Evolutionary conservation across 176 grass and related monocot species (phyloP), one percentile per base, ranked within the genome.

Genomic region (Dendrocalamus sinicus): DNA sequence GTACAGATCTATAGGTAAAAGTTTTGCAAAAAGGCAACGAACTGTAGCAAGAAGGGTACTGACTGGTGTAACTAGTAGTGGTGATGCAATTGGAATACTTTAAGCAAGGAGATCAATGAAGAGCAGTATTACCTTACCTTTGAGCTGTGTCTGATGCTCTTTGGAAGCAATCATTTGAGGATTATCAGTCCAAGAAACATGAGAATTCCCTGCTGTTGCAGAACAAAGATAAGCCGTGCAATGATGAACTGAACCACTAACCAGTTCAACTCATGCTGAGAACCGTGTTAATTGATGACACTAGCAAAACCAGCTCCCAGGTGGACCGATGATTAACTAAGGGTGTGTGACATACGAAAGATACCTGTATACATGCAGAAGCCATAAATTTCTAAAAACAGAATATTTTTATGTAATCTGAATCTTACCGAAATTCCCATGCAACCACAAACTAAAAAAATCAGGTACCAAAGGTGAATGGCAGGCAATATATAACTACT

Each of bases 121-220:
- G 73, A 79, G 65, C 48, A 86, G 39, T 47, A 23, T 65, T 82
- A 28, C 46, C 12, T 64, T 86, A 71, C 12, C 12, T 62, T 65
- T 40, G 15, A 57, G 35, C 44, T 68, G 41, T 37, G 39, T 19
- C 60, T 67, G 24, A 67, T 74, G 39, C 79, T 51, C 45, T 78
- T 70, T 83, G 47, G 57, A 83, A 83, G 12, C 67, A 86, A 78
- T 53, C 40, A 60, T 81, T 72, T 82, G 58, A 64, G 61, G 54
- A 78, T 78, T 54, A 50, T 54, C 39, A 20, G 9, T 15, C 23
- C 63, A 85, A 69, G 23, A 43, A 68, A 77, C 66, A 75, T 52
- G 81, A 66, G 58, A 75, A 50, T 48, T 89, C 67, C 57, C 81
- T 70, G 16, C 45, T 86, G 45, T 86, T 62, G 61, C 67, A 65